These are phyloP conservation scores for Scortechinia acanthostroma DNA, from an alignment of 2,329 filamentous ascomycete genomes.

Conservation along the genomic window DNA sequence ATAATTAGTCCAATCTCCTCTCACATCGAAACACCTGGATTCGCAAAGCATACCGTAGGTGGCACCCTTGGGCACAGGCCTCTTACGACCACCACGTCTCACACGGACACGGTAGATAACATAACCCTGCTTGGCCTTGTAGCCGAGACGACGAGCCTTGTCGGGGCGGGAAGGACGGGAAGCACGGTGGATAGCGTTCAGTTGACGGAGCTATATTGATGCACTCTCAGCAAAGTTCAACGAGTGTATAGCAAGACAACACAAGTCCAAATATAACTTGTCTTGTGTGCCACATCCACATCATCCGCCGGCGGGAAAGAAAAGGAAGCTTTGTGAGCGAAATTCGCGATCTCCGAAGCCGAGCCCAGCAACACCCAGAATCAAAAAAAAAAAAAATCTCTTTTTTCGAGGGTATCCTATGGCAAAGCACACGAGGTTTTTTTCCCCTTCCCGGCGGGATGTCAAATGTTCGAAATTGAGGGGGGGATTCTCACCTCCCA, in stretches of 20 bases:
- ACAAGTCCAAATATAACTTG: conserved; percentile 34
- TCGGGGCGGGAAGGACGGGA: conserved; percentile 96
- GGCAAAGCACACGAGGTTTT: not conserved
- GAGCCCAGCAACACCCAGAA: too few species aligned
- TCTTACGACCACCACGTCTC: conserved; percentile 97
- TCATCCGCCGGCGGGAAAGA: too few species aligned
- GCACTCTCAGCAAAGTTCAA: conserved; percentile 99
- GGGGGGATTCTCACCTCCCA: conserved; percentile 75
- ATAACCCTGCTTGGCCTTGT: conserved; percentile 99
- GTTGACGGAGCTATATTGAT: conserved; percentile 99
- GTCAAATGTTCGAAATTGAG: conserved; percentile 18
- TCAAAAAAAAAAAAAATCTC: too few species aligned
- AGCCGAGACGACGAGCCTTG: conserved; percentile 98
- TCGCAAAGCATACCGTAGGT: conserved; percentile 77
- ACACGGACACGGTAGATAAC: conserved; percentile 99
- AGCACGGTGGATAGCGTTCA: conserved; percentile 99
- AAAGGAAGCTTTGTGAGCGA: too few species aligned
- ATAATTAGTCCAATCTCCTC: not conserved
- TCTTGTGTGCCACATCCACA: conserved; percentile 2
- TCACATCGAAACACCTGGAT: not conserved
- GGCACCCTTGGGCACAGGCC: conserved; percentile 91
- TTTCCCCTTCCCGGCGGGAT: conserved; percentile 6
- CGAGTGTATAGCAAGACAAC: conserved; percentile 87
- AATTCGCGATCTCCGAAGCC: too few species aligned
- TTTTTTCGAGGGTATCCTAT: not conserved